Evolutionary conservation across 2,329 filamentous ascomycete species (phyloP), one percentile per base, ranked within the genome.

Genomic region (Fusarium redolens): DNA sequence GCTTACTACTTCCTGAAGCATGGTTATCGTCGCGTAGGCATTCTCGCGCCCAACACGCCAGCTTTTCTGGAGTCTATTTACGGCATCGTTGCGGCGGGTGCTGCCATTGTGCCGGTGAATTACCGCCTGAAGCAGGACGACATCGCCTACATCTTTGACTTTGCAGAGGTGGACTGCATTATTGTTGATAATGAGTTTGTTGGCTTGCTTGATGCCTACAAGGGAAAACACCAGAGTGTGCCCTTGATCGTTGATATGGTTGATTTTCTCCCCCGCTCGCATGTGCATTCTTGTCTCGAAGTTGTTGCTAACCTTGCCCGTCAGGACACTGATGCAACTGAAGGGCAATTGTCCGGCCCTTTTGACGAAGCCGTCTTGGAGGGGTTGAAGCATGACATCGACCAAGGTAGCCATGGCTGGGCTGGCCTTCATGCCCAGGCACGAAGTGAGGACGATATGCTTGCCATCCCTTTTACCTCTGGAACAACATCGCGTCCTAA

Each of bases 401-500:
- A 88, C n/a, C 88, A 85, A 10, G 93, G 93, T 5, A 80, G 78
- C 33, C 88, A 89, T 54, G 94, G 93, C 28, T 99, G 96, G 96
- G 87, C 86, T 18, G 93, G 89, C 1, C 87, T 98, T 30, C 88
- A 93, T 69, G 87, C 89, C 4, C 91, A 95, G 73, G 88, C 89
- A 6, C 84, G 86, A 3, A 88, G 94, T 76, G 96, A 99, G 80
- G 92, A 97, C 74, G 91, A 90, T 68, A 88, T 94, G 75, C 88
- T 98, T 68, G 94, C 95, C 6, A 90, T 99, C 61, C 94, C 96
- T 3, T 98, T 98, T 81, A 99, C 96, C 0, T 96, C 93, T 33
- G 96, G 96, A 7, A 98, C 96, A 2, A 98, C 96, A 0, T 95
- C 95, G 1, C 87, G 89, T 35, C 96, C 96, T 4, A 98, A 99